Conservation (phyloP, 768 basidiomycete genomes). For the Boletus pseudo-olivaceus region DNA sequence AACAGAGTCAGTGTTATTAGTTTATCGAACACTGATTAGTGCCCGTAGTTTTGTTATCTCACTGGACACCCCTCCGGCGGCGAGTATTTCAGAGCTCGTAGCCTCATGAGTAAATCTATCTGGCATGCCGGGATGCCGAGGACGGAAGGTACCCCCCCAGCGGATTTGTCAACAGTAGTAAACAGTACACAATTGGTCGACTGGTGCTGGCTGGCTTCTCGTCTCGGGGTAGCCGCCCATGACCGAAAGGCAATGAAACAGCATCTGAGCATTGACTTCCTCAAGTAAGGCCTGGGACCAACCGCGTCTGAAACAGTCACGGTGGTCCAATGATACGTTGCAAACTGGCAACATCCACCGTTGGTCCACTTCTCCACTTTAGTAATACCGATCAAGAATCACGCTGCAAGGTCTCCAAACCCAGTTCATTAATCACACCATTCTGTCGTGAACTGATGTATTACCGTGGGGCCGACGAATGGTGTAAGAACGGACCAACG, state of each 20-base stretch:
- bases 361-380: neutral
- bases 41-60: neutral
- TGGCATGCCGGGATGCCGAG: neutral
- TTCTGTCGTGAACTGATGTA: neutral
- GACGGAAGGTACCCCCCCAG: too few relatives aligned
- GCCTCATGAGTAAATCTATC: too few relatives aligned
- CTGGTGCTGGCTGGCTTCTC: too few relatives aligned
- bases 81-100: too few relatives aligned
- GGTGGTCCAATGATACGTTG: neutral
- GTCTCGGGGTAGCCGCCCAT: too few relatives aligned
- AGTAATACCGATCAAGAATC: neutral
- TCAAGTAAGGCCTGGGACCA: neutral
- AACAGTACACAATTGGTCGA: too few relatives aligned
- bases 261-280: neutral
- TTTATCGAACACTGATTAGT: neutral
- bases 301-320: neutral
- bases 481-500: slow-evolving; percentile 1
- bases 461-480: neutral
- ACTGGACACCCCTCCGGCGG: neutral
- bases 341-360: neutral
- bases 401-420: neutral
- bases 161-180: too few relatives aligned
- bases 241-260: too few relatives aligned
- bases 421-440: slow-evolving; percentile 11
- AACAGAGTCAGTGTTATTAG: neutral